A percentile compares a stretch with the other conserved stretches of the same genome.
phyloP scores from a whole-genome alignment of 2,329 filamentous ascomycete genomes.

The Aspergillus tamarii region DNA sequence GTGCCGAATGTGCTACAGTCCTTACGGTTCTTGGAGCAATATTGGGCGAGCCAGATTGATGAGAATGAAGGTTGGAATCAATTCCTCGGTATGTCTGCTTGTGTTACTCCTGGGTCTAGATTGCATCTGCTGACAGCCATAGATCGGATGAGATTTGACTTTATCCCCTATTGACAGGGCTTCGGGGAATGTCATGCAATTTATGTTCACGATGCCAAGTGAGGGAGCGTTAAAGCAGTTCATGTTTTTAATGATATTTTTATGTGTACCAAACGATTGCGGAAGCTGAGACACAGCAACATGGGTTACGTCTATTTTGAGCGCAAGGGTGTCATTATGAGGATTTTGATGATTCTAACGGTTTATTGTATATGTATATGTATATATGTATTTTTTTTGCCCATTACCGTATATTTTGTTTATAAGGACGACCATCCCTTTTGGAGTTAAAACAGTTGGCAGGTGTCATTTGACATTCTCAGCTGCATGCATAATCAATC shows the following conservation, averaged over 20 bases:
- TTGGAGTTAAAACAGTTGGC: not conserved
- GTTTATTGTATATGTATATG: not conserved
- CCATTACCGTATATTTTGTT: not conserved
- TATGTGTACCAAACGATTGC: not conserved
- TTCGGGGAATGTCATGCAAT: not conserved
- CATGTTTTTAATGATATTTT: not conserved
- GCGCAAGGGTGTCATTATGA: not conserved
- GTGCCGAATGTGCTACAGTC: slow-evolving; percentile 48
- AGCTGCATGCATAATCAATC: not conserved
- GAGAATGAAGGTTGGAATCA: slow-evolving; percentile 44
- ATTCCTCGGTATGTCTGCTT: slow-evolving; percentile 37
- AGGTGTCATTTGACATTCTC: not conserved
- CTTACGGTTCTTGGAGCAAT: slow-evolving; percentile 45
- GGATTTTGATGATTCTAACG: not conserved
- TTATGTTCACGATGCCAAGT: slow-evolving; percentile 14
- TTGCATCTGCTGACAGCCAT: slow-evolving; percentile 10
- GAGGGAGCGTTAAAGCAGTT: not conserved
- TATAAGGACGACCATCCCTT: not conserved
- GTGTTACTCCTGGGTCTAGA: not conserved
- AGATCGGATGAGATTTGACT: slow-evolving; percentile 39
- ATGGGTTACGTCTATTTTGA: not conserved
- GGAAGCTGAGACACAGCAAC: not conserved
- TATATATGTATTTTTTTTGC: slow-evolving; percentile 1
- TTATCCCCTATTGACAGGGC: slow-evolving; percentile 21
- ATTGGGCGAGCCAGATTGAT: slow-evolving; percentile 36